Percentiles rank a stretch among this genome's conserved stretches.
Conservation (phyloP, 306 rosid species). For the Ammopiptanthus mongolicus region DNA sequence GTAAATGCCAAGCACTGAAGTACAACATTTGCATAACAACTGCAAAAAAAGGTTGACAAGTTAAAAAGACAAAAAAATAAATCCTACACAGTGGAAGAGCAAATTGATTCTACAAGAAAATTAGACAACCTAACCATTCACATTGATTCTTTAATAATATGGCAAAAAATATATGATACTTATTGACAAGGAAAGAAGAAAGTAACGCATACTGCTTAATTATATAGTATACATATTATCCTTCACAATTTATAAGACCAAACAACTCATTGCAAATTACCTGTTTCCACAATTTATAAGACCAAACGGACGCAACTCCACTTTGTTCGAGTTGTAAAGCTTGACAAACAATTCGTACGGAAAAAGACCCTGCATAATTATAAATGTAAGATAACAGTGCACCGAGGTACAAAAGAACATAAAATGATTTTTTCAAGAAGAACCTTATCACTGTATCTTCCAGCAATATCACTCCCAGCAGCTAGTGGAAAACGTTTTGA, state of each 20-base stretch:
- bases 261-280: conserved; percentile 38
- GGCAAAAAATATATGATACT: neutral
- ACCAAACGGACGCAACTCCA: conserved; percentile 73
- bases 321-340: conserved; percentile 71
- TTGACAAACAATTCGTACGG: conserved; percentile 74
- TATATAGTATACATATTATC: conserved; percentile 23
- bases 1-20: conserved; percentile 94
- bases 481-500: conserved; percentile 39
- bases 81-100: neutral
- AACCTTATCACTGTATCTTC: conserved; percentile 72
- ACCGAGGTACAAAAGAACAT: neutral
- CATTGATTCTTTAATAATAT: neutral
- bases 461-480: conserved; percentile 44
- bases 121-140: neutral
- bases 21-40: conserved; percentile 93
- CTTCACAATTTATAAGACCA: conserved; percentile 85
- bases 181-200: neutral
- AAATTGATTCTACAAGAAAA: conserved; percentile 4
- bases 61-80: neutral
- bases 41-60: conserved; percentile 31
- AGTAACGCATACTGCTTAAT: neutral
- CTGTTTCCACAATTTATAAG: conserved; percentile 92
- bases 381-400: conserved; percentile 7
- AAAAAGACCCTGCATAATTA: conserved; percentile 60
- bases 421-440: conserved; percentile 11